A percentile compares a stretch with the other conserved stretches of the same genome.
Evolutionary conservation across 2,329 filamentous ascomycete species (phyloP).

Genomic region (Claviceps cyperi): DNA sequence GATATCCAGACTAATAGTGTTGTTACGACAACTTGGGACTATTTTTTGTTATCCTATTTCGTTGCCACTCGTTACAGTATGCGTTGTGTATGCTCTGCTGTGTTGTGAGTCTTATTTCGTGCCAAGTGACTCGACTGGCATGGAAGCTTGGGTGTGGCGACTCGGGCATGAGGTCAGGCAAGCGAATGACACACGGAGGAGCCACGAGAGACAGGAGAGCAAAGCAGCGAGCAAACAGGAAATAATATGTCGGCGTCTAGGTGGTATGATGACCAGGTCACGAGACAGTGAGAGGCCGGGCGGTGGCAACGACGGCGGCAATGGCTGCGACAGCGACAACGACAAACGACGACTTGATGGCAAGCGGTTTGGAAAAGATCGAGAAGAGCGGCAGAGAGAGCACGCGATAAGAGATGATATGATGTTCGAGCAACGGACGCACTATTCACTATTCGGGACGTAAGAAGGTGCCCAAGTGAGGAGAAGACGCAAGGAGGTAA

Average conservation of each 20-base stretch:
- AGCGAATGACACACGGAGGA: conserved; percentile 1
- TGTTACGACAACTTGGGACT: not conserved
- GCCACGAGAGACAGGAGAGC: not conserved
- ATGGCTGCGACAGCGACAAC: not conserved
- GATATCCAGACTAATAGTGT: conserved; percentile 2
- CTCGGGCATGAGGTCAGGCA: not conserved
- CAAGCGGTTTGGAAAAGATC: not conserved
- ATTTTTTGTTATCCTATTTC: not conserved
- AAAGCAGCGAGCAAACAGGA: not conserved
- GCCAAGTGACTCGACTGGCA: not conserved
- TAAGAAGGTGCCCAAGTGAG: not conserved
- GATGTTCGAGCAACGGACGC: not conserved
- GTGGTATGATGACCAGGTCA: conserved; percentile 3
- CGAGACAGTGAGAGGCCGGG: not conserved
- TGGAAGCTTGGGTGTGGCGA: not conserved
- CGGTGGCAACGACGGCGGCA: not conserved
- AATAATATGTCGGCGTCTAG: not conserved
- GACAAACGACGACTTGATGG: not conserved
- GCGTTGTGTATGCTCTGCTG: not conserved
- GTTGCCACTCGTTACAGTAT: not conserved
- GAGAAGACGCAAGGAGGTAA: not conserved
- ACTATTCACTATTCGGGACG: not conserved
- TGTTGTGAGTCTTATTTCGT: not conserved
- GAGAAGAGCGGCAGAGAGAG: not conserved
- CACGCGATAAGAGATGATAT: not conserved